phyloP scores from a whole-genome alignment of 148 eudicot species.

The Tetragonia tetragonoides region DNA sequence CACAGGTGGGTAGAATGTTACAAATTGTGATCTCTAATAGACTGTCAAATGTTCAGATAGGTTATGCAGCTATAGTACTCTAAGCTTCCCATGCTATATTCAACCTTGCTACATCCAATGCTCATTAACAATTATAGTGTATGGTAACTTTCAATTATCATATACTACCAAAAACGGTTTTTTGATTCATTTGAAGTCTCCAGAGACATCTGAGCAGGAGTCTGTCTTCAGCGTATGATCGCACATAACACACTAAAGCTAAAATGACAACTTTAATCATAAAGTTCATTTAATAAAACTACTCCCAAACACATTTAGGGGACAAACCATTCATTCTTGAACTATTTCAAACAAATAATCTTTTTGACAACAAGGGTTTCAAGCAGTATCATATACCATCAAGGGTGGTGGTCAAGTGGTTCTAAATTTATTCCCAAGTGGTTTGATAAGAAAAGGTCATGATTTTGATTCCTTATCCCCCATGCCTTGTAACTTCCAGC shows the following conservation, averaged over 20 bases:
- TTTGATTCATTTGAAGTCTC: not conserved
- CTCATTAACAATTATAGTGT: not conserved
- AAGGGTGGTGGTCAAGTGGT: no score
- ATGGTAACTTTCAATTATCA: not conserved
- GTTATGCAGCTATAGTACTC: not conserved
- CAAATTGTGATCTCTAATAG: not conserved
- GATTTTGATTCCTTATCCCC: no score
- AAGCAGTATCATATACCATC: no score
- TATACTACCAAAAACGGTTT: not conserved
- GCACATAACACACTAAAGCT: not conserved
- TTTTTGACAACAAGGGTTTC: no score
- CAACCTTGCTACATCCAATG: not conserved
- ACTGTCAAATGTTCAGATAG: not conserved
- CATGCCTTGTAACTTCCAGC: no score
- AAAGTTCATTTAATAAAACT: no score
- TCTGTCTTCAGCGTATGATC: not conserved
- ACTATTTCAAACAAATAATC: no score
- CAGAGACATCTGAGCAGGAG: not conserved
- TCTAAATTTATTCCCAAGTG: no score
- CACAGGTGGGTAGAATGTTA: not conserved
- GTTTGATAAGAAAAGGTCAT: no score
- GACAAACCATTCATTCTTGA: no score
- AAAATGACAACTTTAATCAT: no score
- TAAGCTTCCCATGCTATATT: not conserved
- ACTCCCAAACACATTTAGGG: no score